Conservation (phyloP, 2,329 filamentous ascomycete species). For the Mycogone perniciosa region DNA sequence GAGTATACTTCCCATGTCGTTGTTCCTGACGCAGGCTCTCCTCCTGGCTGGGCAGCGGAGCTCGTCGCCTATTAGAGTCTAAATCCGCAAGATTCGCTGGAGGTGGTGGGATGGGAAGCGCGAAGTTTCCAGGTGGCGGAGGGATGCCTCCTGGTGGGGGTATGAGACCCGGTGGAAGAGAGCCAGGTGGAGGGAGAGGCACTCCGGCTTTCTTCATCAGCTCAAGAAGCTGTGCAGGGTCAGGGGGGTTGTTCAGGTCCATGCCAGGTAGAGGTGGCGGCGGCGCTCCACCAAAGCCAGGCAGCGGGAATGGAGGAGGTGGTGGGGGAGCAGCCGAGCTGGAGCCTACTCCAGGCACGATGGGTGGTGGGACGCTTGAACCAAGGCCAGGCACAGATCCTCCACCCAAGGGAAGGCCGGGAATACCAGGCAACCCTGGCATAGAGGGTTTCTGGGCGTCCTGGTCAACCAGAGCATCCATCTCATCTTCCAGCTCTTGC, state of each 20-base stretch:
- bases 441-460: conserved; percentile 50
- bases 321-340: conserved; percentile 35
- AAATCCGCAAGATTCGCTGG: conserved; percentile 30
- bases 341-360: conserved; percentile 45
- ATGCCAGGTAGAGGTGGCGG: conserved; percentile 48
- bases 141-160: conserved; percentile 34
- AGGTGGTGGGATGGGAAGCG: conserved; percentile 31
- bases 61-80: conserved; percentile 43
- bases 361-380: conserved; percentile 36
- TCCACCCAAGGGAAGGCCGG: conserved; percentile 43
- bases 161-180: conserved; percentile 39
- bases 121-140: conserved; percentile 27
- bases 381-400: conserved; percentile 35
- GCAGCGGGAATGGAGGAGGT: conserved; percentile 50
- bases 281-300: conserved; percentile 40
- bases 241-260: conserved; percentile 54
- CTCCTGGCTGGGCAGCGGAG: conserved; percentile 74
- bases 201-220: conserved; percentile 61
- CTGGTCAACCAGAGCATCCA: conserved; percentile 87
- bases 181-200: conserved; percentile 49
- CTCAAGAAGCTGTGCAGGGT: conserved; percentile 55
- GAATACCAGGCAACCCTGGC: conserved; percentile 42
- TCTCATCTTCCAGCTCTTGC: conserved; percentile 87
- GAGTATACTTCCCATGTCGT: conserved; percentile 55
- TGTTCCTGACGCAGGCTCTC: conserved; percentile 77